Evolutionary conservation across 2,329 filamentous ascomycete genomes (phyloP).

Genomic region (Colletotrichum graminicola): DNA sequence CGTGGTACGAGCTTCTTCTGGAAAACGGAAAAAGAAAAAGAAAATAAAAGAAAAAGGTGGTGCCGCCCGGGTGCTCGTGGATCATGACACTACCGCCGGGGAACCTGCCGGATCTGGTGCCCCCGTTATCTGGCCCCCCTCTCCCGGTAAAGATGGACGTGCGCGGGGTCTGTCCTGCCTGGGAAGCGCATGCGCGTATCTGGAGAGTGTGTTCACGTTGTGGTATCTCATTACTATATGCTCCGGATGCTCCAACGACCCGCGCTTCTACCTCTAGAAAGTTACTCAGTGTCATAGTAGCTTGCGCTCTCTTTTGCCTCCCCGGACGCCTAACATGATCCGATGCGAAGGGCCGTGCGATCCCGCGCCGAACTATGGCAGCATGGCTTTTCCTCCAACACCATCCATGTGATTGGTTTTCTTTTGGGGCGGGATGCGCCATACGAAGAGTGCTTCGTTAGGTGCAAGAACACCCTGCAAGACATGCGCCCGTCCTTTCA

Average conservation of each 20-base stretch:
- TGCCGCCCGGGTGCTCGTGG: not conserved
- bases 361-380: not conserved
- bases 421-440: not conserved
- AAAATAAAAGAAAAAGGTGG: not conserved
- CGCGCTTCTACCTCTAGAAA: not conserved
- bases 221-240: constrained; percentile 22
- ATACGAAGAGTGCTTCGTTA: not conserved
- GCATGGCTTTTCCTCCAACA: too few species aligned
- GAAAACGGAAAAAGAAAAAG: not conserved
- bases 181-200: not conserved
- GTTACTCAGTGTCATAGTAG: not conserved
- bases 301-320: not conserved
- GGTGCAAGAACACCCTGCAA: not conserved
- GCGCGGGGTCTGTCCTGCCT: not conserved
- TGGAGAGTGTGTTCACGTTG: not conserved
- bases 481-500: not conserved
- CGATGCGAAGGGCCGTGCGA: not conserved
- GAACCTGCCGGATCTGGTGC: constrained; percentile 3
- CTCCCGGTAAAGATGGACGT: not conserved
- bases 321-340: not conserved
- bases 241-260: not conserved
- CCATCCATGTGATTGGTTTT: not conserved
- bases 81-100: not conserved
- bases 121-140: not conserved
- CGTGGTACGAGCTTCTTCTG: not conserved